Evolutionary conservation across 164 flowering plant species (phyloP).

Genomic region (Kingdonia uniflora): DNA sequence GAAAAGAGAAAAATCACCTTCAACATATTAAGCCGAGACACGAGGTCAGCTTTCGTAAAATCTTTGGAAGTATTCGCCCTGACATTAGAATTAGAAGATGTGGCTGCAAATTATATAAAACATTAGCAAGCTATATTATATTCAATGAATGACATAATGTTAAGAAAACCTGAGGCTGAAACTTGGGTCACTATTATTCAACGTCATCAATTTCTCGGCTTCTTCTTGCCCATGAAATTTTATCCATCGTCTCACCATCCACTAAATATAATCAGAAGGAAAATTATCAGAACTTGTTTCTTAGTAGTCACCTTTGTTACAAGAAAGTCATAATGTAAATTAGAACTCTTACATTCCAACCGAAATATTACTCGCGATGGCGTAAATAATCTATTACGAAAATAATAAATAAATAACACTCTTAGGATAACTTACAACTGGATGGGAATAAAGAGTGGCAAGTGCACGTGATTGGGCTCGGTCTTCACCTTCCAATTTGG

Average conservation of each 20-base stretch:
- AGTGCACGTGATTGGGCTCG: slow-evolving; percentile 86
- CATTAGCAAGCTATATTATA: slow-evolving; percentile 2
- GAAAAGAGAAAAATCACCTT: slow-evolving; percentile 32
- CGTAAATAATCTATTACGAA: too few relatives aligned
- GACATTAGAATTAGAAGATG: slow-evolving; percentile 18
- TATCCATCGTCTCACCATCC: slow-evolving; percentile 96
- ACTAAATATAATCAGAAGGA: slow-evolving; percentile 26
- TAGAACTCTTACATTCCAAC: too few relatives aligned
- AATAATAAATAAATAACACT: too few relatives aligned
- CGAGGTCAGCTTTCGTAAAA: slow-evolving; percentile 62
- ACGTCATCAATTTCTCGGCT: slow-evolving; percentile 61
- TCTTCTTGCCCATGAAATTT: slow-evolving; percentile 61
- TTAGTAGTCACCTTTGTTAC: too few relatives aligned
- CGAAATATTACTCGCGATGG: too few relatives aligned
- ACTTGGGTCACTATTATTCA: slow-evolving; percentile 75
- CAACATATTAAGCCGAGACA: slow-evolving; percentile 36
- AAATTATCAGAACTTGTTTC: slow-evolving; percentile 6
- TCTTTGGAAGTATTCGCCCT: slow-evolving; percentile 68
- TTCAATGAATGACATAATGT: background rate
- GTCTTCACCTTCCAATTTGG: slow-evolving; percentile 75
- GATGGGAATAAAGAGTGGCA: slow-evolving; percentile 86
- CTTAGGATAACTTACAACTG: slow-evolving; percentile 84
- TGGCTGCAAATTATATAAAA: slow-evolving; percentile 10
- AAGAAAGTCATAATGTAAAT: too few relatives aligned
- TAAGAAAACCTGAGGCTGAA: slow-evolving; percentile 62